phyloP scores from a whole-genome alignment of 768 basidiomycete genomes.

The Holtermannia corniformis region DNA sequence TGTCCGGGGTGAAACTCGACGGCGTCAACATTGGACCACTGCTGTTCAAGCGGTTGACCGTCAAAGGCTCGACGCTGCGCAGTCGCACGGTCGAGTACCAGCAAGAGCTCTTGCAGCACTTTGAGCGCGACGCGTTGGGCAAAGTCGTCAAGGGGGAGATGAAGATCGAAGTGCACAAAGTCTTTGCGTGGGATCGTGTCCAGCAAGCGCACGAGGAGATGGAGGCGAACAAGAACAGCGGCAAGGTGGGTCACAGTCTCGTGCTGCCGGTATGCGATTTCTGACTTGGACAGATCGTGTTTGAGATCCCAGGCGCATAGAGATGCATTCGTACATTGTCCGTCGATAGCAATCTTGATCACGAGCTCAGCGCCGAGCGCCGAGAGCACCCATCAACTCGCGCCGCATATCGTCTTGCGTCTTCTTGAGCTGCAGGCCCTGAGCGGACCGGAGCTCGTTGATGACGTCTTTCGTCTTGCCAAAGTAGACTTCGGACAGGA shows the following conservation, averaged over 20 bases:
- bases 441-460: conserved; percentile 77
- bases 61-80: conserved; percentile 80
- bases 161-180: conserved; percentile 68
- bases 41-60: conserved; percentile 71
- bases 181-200: conserved; percentile 71
- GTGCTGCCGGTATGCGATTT: neutral
- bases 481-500: conserved; percentile 81
- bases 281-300: conserved; percentile 28
- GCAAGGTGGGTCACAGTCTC: conserved; percentile 38
- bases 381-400: conserved; percentile 51
- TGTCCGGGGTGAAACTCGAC: conserved; percentile 31
- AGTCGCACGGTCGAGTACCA: conserved; percentile 69
- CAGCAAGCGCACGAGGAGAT: conserved; percentile 74
- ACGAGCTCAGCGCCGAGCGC: conserved; percentile 5
- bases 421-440: conserved; percentile 71
- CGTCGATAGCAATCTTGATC: too few relatives aligned
- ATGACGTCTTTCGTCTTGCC: conserved; percentile 94
- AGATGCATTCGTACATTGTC: too few relatives aligned
- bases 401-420: conserved; percentile 78
- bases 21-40: conserved; percentile 52
- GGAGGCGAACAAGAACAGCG: conserved; percentile 60
- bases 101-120: conserved; percentile 54
- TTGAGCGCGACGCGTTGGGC: conserved; percentile 50
- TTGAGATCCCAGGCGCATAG: conserved; percentile 31
- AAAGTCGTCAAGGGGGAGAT: conserved; percentile 58